Percentiles rank a stretch among this genome's conserved stretches.
Evolutionary conservation across 768 basidiomycete genomes (phyloP).

Genomic region (Rossbeevera mucosa): DNA sequence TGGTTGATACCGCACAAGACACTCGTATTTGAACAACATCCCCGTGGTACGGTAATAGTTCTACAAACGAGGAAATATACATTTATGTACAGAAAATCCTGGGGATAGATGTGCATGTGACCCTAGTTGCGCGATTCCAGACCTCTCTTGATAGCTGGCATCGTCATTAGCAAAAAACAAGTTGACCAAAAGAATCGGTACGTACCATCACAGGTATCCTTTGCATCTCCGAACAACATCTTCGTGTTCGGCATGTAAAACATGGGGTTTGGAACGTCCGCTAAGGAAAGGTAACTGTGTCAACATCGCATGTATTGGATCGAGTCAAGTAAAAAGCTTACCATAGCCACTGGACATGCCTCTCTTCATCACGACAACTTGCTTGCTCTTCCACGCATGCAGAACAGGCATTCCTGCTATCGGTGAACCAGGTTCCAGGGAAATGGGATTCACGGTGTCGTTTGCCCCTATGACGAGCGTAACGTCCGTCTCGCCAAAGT

Average conservation of each 20-base stretch:
- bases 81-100: slow-evolving; percentile 7
- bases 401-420: slow-evolving; percentile 93
- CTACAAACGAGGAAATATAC: slow-evolving; percentile 21
- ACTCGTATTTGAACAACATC: neutral
- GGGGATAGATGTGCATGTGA: neutral
- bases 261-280: slow-evolving; percentile 91
- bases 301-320: neutral
- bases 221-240: slow-evolving; percentile 92
- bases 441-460: slow-evolving; percentile 89
- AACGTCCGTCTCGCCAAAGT: slow-evolving; percentile 85
- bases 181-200: neutral
- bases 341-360: slow-evolving; percentile 88
- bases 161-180: neutral
- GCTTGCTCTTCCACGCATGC: slow-evolving; percentile 91
- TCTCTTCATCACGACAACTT: slow-evolving; percentile 90
- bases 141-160: slow-evolving; percentile 56
- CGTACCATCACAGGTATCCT: slow-evolving; percentile 82
- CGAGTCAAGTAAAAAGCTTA: slow-evolving; percentile 27
- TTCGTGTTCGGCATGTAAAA: slow-evolving; percentile 88
- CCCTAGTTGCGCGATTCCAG: slow-evolving; percentile 37
- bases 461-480: slow-evolving; percentile 89
- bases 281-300: slow-evolving; percentile 33
- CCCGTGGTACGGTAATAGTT: neutral
- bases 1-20: slow-evolving; percentile 1
- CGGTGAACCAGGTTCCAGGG: slow-evolving; percentile 78